Base-by-base conservation (phyloP, 495 filamentous ascomycete species). In the Stereocaulon alpinum region DNA sequence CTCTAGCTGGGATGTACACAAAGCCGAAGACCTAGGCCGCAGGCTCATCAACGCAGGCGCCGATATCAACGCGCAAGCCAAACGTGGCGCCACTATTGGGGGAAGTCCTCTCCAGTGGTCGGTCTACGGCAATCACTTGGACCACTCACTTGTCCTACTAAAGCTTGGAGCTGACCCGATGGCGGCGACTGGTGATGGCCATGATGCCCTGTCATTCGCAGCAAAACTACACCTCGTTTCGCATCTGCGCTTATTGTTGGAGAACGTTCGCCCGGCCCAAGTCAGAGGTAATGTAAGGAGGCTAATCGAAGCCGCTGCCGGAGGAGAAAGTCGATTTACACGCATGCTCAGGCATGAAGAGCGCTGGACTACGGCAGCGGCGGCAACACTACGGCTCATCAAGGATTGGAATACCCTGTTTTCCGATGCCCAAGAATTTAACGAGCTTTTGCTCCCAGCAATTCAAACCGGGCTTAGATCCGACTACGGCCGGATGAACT, bases 21-120 rank as follows among this genome's bases (percentile, higher is more conserved):
- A 40, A 57, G 59, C 64, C 29, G 42, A 64, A 50, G 55, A 50
- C 29, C 51, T 65, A 32, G 66, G 68, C 3, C 56, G 61, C 18
- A 54, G 60, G 41, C 48, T 72, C 7, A 58, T 71, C n/a, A 17
- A 56, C 32, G 64, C 67, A 27, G 70, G 70, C 10, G 69, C 59
- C 6, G 61, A 71, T 45, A 55, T 70, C 32, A 68, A 71, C 56
- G 69, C 64, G 0, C 45, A 55, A 42, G 59, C 64, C 12, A 49
- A 64, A 48, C 63, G 59, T 7, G 69, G 68, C 10, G 24, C 54
- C 20, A 59, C 62, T 2, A 63, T 68, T 27, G 67, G 69, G 4
- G 70, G 64, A 20, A 67, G 67, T 7, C 62, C 68, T 9, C 50
- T 72, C 5, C 62, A 71, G 56, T 68, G 65, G 66, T 56, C 60